Evolutionary conservation across 257 asterid species (phyloP).

Genomic region (Dorcoceras hygrometricum): DNA sequence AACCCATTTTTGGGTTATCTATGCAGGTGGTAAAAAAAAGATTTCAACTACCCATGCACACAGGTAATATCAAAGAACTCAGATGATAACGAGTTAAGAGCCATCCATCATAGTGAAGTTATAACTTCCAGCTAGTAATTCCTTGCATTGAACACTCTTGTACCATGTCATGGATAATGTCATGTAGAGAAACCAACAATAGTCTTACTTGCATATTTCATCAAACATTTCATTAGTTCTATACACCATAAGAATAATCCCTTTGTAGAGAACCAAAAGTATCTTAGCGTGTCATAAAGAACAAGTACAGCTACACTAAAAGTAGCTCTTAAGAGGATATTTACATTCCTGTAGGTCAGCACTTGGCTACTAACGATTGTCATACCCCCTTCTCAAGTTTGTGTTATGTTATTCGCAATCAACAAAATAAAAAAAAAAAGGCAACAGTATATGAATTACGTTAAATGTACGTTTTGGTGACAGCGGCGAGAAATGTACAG

Average conservation of each 20-base stretch:
- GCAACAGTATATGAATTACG: background rate
- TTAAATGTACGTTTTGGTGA: background rate
- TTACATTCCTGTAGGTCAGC: background rate
- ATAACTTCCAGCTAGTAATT: background rate
- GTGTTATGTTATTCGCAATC: no score
- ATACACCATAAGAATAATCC: background rate
- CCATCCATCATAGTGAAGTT: background rate
- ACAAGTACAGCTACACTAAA: background rate
- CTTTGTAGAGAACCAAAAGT: background rate
- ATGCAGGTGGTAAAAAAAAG: background rate
- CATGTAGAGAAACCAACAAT: background rate
- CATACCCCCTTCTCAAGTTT: background rate
- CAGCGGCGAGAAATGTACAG: background rate
- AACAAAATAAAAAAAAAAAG: background rate
- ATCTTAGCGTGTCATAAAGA: constrained; percentile 4
- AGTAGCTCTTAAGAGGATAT: background rate
- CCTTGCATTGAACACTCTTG: background rate
- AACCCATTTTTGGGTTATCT: background rate
- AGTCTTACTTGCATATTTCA: background rate
- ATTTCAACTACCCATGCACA: background rate
- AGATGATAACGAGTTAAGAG: background rate
- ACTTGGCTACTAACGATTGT: background rate
- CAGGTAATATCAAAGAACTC: background rate
- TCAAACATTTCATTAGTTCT: background rate
- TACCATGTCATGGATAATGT: background rate